Base-by-base conservation (phyloP, 106 monocot genomes). In the Apostasia shenzhenica region DNA sequence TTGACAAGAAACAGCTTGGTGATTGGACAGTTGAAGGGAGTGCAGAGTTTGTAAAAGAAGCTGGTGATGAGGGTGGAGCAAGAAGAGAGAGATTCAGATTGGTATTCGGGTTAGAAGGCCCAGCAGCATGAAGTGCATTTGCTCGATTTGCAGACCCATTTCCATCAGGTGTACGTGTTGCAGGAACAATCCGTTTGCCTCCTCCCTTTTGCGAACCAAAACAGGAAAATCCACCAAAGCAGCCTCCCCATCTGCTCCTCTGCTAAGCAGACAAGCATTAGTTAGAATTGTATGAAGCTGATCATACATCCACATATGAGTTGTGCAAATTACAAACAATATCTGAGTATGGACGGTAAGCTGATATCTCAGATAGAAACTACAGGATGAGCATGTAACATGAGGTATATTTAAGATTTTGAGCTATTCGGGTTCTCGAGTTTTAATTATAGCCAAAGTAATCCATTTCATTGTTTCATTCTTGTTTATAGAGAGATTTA, bases 41-140 rank as follows among this genome's bases (percentile, higher is more conserved):
- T 67, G 95, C 88, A 41, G 95, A 95, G 65, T 95, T 88, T 55
- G 89, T 80, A 63, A 97, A 97, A 43, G 97, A 97, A 39, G 97
- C 92, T 47, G 97, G 97, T 48, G 97, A 97, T 8, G 97, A 97
- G 6, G 97, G 97, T 46, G 97, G 97, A 51, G 97, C 97, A 66
- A 97, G 81, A 69, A 97, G 86, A 72, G 97, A 97, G 10, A 87
- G 84, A 47, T 84, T 82, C 7, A 84, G 71, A 57, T 66, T 70
- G 53, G 80, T 62, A 48, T 55, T 82, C 77, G 85, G 88, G 66
- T 84, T 91, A 57, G 91, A 76, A 51, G 74, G 54, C 3, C 74
- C 74, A 66, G 62, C 74, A 55, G 87, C 45, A 57, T 85, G 90
- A 66, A 75, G 46, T 12, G 79, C 77, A 65, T 83, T 81, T 62